Evolutionary conservation across 164 flowering plant genomes (phyloP).

Genomic region (Amborella trichopoda): DNA sequence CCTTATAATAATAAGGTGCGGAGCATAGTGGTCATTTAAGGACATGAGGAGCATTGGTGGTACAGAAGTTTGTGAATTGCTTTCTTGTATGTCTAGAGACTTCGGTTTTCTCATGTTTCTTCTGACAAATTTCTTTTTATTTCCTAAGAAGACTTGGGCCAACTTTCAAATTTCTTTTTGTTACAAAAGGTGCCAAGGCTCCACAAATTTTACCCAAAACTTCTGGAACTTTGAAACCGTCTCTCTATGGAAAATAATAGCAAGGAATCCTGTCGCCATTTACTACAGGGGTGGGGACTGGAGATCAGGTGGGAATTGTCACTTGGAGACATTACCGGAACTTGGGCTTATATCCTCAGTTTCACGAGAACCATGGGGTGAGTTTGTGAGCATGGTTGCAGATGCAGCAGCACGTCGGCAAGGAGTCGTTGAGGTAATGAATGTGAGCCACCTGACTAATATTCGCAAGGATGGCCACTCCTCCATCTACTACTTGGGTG

Average conservation of each 20-base stretch:
- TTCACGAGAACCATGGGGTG: slow-evolving; percentile 25
- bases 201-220: background rate
- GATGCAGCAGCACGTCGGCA: slow-evolving; percentile 19
- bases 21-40: no score
- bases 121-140: background rate
- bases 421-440: slow-evolving; percentile 25
- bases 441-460: slow-evolving; percentile 58
- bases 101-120: background rate
- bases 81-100: no score
- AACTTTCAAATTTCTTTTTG: background rate
- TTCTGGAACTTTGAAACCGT: background rate
- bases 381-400: slow-evolving; percentile 20
- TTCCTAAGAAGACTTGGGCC: background rate
- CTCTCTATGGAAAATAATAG: background rate
- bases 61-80: no score
- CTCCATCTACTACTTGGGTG: slow-evolving; percentile 58
- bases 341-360: slow-evolving; percentile 37
- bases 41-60: no score
- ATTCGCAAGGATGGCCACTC: slow-evolving; percentile 84
- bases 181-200: background rate
- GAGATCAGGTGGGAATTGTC: slow-evolving; percentile 78
- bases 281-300: slow-evolving; percentile 70
- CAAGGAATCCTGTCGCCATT: background rate
- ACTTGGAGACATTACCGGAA: slow-evolving; percentile 70
- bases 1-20: no score